Evolutionary conservation across 2,329 filamentous ascomycete species (phyloP).

Genomic region (Colletotrichum orchidophilum): DNA sequence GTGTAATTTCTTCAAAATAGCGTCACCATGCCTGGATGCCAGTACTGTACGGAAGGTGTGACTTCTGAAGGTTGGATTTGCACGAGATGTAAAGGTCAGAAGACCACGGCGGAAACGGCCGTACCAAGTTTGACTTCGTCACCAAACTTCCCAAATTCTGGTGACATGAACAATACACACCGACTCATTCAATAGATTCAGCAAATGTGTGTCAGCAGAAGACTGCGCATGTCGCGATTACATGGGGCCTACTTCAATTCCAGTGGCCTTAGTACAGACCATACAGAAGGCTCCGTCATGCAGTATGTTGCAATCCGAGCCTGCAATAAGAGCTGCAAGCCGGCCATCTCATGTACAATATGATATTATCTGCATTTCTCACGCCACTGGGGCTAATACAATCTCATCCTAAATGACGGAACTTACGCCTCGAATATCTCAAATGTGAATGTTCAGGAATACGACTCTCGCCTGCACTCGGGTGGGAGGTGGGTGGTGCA

Average conservation of each 20-base stretch:
- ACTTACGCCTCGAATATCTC: background rate
- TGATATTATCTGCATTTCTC: background rate
- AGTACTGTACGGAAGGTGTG: background rate
- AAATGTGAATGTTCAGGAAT: background rate
- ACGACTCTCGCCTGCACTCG: background rate
- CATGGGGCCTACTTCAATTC: background rate
- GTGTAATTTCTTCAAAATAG: background rate
- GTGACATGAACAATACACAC: background rate
- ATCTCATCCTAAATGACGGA: background rate
- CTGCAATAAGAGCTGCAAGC: background rate
- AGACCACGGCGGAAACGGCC: background rate
- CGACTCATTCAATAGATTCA: background rate
- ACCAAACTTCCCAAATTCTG: background rate
- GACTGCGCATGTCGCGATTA: background rate
- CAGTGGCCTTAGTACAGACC: background rate
- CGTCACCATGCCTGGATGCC: background rate
- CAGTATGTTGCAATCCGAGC: background rate
- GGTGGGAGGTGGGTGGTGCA: background rate
- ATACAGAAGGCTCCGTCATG: background rate
- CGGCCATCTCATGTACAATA: background rate
- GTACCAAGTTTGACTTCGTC: background rate
- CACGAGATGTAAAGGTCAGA: background rate
- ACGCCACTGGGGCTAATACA: background rate
- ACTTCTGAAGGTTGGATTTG: background rate
- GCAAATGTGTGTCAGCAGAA: background rate